phyloP scores from a whole-genome alignment of 768 basidiomycete species.

The Strobilomyces dryophilus region DNA sequence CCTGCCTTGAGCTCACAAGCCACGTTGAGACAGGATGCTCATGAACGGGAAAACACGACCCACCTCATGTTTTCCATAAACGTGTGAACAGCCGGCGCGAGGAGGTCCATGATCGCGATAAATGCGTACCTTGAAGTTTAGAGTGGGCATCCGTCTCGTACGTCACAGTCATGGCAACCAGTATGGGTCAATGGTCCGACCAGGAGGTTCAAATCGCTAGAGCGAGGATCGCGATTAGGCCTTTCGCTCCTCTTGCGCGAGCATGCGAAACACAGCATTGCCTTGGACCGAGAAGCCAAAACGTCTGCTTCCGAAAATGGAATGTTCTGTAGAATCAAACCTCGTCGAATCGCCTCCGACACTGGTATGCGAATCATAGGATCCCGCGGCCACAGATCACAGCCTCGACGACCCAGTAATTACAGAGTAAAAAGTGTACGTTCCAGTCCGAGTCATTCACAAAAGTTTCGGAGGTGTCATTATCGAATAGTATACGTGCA shows the following conservation, averaged over 20 bases:
- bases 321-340: constrained; percentile 24
- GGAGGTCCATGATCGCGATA: constrained; percentile 33
- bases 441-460: constrained; percentile 2
- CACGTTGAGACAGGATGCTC: constrained; percentile 33
- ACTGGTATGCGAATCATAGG: constrained; percentile 13
- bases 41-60: constrained; percentile 30
- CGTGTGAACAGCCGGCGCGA: constrained; percentile 30
- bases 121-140: constrained; percentile 24
- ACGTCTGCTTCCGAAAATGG: constrained; percentile 21
- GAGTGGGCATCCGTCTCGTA: constrained; percentile 20
- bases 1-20: constrained; percentile 33
- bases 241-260: not conserved
- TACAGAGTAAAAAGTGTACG: constrained; percentile 9
- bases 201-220: constrained; percentile 3
- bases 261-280: constrained; percentile 17
- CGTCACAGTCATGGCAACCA: constrained; percentile 26
- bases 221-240: constrained; percentile 6
- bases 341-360: constrained; percentile 10
- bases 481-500: constrained; percentile 22
- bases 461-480: not conserved
- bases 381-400: constrained; percentile 12
- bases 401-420: constrained; percentile 9
- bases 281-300: constrained; percentile 6
- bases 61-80: constrained; percentile 37
- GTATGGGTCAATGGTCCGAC: not conserved